phyloP scores from a whole-genome alignment of 2,329 filamentous ascomycete genomes.

The Epichloe sibirici region DNA sequence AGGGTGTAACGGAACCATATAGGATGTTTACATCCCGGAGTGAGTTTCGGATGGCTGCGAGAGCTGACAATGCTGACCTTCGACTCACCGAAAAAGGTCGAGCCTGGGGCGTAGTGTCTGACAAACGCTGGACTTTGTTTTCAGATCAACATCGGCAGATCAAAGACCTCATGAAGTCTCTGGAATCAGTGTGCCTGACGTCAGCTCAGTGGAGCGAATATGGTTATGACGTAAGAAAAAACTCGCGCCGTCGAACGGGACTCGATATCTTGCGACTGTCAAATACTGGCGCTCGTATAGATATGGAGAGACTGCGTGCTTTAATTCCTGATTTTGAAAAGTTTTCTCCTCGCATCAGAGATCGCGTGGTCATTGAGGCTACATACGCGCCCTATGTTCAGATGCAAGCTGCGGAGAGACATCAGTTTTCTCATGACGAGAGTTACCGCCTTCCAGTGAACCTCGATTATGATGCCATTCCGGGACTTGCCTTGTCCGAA shows the following conservation, averaged over 20 bases:
- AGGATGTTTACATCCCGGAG: slow-evolving; percentile 95
- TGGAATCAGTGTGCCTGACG: slow-evolving; percentile 46
- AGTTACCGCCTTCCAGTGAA: slow-evolving; percentile 56
- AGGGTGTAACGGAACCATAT: slow-evolving; percentile 93
- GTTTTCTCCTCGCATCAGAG: slow-evolving; percentile 47
- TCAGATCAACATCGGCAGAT: slow-evolving; percentile 54
- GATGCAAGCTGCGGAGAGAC: slow-evolving; percentile 55
- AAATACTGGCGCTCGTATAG: slow-evolving; percentile 31
- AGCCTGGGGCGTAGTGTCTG: slow-evolving; percentile 64
- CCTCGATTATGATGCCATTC: slow-evolving; percentile 62
- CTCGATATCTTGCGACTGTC: slow-evolving; percentile 68
- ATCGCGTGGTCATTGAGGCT: slow-evolving; percentile 68
- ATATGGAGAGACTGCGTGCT: slow-evolving; percentile 41
- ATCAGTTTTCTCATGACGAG: slow-evolving; percentile 65
- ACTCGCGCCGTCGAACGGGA: slow-evolving; percentile 56
- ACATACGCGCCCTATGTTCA: slow-evolving; percentile 78
- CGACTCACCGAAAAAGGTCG: slow-evolving; percentile 72
- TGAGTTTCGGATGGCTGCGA: slow-evolving; percentile 86
- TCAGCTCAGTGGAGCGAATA: slow-evolving; percentile 54
- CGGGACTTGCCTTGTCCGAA: slow-evolving; percentile 71
- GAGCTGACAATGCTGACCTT: slow-evolving; percentile 87
- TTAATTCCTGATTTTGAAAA: slow-evolving; percentile 43
- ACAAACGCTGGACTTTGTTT: slow-evolving; percentile 65
- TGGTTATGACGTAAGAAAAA: slow-evolving; percentile 57
- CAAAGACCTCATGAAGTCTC: slow-evolving; percentile 46